Conservation (phyloP, 441 rosid species). For the Raphanus hybrid region DNA sequence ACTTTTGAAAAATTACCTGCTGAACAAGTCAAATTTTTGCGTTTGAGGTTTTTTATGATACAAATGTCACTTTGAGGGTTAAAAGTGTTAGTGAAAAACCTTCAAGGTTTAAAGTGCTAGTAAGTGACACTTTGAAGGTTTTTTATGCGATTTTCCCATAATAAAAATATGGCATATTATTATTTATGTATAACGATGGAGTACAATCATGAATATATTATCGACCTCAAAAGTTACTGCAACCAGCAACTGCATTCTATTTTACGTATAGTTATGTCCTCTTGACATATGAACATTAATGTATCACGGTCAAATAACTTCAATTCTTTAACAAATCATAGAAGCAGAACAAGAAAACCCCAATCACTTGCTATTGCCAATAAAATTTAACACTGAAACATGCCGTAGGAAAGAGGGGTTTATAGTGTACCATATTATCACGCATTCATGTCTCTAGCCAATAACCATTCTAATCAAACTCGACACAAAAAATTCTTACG, state of each 20-base stretch:
- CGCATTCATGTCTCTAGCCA: constrained; percentile 15
- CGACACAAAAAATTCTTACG: neutral
- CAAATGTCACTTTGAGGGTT: too few species aligned
- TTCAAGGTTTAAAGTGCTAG: too few species aligned
- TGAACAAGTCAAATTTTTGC: too few species aligned
- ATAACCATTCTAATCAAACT: constrained; percentile 16
- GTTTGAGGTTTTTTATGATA: too few species aligned
- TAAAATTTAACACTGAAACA: constrained; percentile 7
- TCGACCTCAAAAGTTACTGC: neutral
- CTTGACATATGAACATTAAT: constrained; percentile 1
- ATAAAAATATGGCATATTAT: neutral
- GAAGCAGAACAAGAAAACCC: neutral
- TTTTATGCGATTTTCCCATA: too few species aligned
- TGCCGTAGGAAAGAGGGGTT: constrained; percentile 21
- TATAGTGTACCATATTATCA: constrained; percentile 19
- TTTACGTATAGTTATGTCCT: constrained; percentile 10
- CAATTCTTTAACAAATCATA: neutral
- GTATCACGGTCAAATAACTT: constrained; percentile 21
- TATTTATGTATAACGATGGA: neutral
- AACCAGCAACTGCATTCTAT: neutral
- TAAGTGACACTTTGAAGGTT: too few species aligned
- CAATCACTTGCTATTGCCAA: constrained; percentile 16
- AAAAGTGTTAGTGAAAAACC: too few species aligned
- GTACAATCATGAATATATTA: neutral
- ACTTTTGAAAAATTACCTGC: too few species aligned